A percentile compares a stretch with the other conserved stretches of the same genome.
These are phyloP conservation scores for Phytopythium mirpurense DNA, from an alignment of 352 stramenopile species.

Conservation along the genomic window DNA sequence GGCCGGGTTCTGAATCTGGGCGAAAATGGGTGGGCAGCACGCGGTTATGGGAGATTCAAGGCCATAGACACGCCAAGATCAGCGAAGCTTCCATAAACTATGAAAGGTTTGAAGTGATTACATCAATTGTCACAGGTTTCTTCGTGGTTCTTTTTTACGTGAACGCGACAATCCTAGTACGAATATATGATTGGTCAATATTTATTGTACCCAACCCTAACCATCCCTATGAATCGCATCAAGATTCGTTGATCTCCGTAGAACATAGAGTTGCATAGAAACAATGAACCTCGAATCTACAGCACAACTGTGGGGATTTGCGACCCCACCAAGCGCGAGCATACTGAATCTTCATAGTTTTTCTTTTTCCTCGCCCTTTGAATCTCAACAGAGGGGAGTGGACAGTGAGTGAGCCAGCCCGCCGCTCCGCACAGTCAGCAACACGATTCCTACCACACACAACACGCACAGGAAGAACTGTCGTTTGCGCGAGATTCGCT, in stretches of 20 bases:
- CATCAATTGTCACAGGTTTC: conserved; percentile 4
- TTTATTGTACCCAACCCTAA: too few relatives aligned
- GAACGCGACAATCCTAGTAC: conserved; percentile 1
- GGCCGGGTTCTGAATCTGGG: conserved; percentile 11
- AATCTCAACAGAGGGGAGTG: too few relatives aligned
- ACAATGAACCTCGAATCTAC: too few relatives aligned
- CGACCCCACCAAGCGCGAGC: neutral
- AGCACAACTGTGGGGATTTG: conserved; percentile 1
- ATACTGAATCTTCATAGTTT: conserved; percentile 41
- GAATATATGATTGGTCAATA: conserved; percentile 7
- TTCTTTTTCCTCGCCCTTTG: conserved; percentile 45
- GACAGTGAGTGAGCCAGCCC: conserved; percentile 1
- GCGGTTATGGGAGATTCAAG: neutral
- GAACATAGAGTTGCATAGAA: too few relatives aligned
- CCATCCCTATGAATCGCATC: neutral
- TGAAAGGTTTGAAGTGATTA: neutral
- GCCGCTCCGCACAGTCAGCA: neutral
- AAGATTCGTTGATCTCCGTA: too few relatives aligned
- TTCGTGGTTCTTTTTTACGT: conserved; percentile 6
- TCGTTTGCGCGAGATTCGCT: neutral
- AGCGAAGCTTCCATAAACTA: conserved; percentile 1
- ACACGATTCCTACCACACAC: neutral
- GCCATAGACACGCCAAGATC: conserved; percentile 4
- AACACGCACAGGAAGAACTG: too few relatives aligned
- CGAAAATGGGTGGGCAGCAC: conserved; percentile 1